Conservation (phyloP, 2,329 filamentous ascomycete species). For the Aspergillus unguis region DNA sequence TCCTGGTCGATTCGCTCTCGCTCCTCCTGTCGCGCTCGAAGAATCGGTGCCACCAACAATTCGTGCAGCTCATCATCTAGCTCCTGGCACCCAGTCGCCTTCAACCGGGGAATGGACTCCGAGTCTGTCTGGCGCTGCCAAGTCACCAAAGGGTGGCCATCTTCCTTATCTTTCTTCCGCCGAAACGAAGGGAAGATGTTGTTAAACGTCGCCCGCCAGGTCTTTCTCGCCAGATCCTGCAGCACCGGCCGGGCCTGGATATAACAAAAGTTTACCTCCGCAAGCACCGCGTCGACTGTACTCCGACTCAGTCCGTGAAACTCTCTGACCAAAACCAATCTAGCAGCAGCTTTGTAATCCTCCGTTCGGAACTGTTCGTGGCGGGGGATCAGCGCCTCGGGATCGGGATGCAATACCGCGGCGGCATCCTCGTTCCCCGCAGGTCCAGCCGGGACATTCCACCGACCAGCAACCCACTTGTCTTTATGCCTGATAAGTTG, state of each 20-base stretch:
- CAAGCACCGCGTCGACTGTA: slow-evolving; percentile 46
- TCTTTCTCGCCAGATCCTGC: slow-evolving; percentile 41
- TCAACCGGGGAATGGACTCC: slow-evolving; percentile 33
- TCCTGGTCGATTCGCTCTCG: slow-evolving; percentile 37
- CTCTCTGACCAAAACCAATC: slow-evolving; percentile 38
- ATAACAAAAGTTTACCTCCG: slow-evolving; percentile 49
- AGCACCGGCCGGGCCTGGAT: slow-evolving; percentile 42
- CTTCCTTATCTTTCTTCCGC: slow-evolving; percentile 38
- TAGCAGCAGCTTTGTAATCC: slow-evolving; percentile 43
- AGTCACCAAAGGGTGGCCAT: slow-evolving; percentile 36
- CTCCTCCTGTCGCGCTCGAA: slow-evolving; percentile 33
- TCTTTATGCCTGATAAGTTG: slow-evolving; percentile 46
- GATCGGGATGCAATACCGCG: background rate
- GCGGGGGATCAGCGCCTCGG: slow-evolving; percentile 28
- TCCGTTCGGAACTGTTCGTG: slow-evolving; percentile 45
- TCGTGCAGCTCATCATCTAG: slow-evolving; percentile 43
- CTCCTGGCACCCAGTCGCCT: slow-evolving; percentile 43
- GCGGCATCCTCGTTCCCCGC: slow-evolving; percentile 4
- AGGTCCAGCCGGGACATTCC: slow-evolving; percentile 37
- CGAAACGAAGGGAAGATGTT: slow-evolving; percentile 43
- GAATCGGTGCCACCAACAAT: slow-evolving; percentile 37
- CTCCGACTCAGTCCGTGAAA: slow-evolving; percentile 44
- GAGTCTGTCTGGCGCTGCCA: slow-evolving; percentile 38
- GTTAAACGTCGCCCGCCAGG: slow-evolving; percentile 45
- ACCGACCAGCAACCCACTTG: slow-evolving; percentile 47